These are phyloP conservation scores for Syncephalastrum contaminatum DNA, from an alignment of 371 early-diverging fungal species.

Conservation along the genomic window DNA sequence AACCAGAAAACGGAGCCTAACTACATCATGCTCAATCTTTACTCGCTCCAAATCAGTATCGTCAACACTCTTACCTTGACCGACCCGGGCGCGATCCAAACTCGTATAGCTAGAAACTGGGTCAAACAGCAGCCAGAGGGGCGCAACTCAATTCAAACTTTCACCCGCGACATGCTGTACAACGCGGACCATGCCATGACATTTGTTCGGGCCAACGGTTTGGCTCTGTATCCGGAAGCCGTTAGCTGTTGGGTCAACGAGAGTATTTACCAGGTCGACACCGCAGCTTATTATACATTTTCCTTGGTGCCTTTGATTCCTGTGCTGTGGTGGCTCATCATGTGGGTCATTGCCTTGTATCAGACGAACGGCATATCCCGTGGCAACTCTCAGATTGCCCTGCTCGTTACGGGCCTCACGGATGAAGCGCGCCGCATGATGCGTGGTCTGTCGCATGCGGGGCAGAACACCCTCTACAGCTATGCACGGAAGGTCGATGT, in stretches of 20 bases:
- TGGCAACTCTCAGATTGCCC: conserved; percentile 4
- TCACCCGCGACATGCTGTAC: neutral
- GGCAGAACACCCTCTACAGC: neutral
- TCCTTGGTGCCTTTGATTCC: conserved; percentile 1
- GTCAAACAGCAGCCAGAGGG: neutral
- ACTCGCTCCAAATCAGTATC: conserved; percentile 1
- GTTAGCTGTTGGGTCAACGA: neutral
- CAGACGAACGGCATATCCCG: conserved; percentile 9
- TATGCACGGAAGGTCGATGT: conserved; percentile 12
- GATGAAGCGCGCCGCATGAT: neutral
- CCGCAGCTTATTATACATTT: neutral
- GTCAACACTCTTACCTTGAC: neutral
- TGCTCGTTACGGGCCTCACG: conserved; percentile 7
- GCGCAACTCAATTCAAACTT: neutral
- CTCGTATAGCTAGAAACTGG: no score
- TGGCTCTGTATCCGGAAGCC: neutral
- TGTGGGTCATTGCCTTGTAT: conserved; percentile 5
- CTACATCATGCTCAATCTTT: neutral
- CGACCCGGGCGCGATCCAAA: no score
- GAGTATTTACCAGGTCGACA: neutral
- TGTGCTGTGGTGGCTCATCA: conserved; percentile 1
- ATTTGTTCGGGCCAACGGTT: neutral
- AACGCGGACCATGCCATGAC: neutral
- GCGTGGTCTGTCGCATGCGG: conserved; percentile 4
- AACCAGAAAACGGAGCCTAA: neutral